phyloP scores from a whole-genome alignment of 441 rosid genomes.

The Erodium moschatum region DNA sequence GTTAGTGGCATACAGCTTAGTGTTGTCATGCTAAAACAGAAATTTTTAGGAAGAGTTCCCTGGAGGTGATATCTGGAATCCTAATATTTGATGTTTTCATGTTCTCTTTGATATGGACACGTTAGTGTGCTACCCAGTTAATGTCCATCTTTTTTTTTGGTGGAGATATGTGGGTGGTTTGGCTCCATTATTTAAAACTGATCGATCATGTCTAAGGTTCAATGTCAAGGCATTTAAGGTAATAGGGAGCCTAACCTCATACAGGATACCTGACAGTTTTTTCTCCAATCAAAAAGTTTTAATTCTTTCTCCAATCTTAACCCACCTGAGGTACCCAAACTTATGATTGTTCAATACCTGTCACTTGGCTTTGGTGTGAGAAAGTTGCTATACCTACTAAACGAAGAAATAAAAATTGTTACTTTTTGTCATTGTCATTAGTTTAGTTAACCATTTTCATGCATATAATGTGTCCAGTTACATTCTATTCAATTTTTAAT shows the following conservation, averaged over 20 bases:
- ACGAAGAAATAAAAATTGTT: not conserved
- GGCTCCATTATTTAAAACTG: not conserved
- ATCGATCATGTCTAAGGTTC: not conserved
- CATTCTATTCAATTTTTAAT: not conserved
- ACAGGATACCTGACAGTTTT: not conserved
- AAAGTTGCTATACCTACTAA: not conserved
- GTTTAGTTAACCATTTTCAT: not conserved
- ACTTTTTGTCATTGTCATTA: not conserved
- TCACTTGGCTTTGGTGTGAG: not conserved
- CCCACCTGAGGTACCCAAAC: not conserved
- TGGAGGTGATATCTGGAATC: not conserved
- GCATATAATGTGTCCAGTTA: not conserved
- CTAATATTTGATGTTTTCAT: not conserved
- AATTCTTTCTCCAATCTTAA: not conserved
- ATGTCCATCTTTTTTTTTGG: not conserved
- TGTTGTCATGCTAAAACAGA: not conserved
- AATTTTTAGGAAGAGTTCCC: not conserved
- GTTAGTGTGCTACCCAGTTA: not conserved
- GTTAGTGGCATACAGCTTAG: not conserved
- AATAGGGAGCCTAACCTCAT: not conserved
- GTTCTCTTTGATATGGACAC: not conserved
- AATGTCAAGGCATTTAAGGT: not conserved
- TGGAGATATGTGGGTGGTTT: not conserved
- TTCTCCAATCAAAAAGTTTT: not conserved
- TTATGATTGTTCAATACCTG: not conserved